phyloP scores from a whole-genome alignment of 129 eudicot species.

The Rutidosis leptorrhynchoides region DNA sequence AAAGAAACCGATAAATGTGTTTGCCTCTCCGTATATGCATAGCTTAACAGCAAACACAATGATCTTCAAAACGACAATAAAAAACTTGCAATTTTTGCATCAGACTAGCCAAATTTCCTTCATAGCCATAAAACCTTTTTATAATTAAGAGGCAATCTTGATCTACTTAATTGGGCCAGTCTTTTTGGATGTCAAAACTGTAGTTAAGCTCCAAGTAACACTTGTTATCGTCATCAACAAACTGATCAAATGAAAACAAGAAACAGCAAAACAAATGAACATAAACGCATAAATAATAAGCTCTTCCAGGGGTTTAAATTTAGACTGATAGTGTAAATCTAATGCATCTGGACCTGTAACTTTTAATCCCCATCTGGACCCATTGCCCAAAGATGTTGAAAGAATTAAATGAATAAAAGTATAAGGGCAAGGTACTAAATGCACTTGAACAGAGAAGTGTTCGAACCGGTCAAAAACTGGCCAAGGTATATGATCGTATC shows the following conservation, averaged over 20 bases:
- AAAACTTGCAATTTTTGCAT: slow-evolving; percentile 21
- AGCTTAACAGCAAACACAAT: slow-evolving; percentile 28
- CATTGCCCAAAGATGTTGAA: background rate
- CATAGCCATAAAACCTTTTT: slow-evolving; percentile 12
- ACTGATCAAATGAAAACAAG: slow-evolving; percentile 28
- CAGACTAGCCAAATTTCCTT: too few species aligned
- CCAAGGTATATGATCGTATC: too few species aligned
- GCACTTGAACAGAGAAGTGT: background rate
- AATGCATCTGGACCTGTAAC: background rate
- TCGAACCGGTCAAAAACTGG: background rate
- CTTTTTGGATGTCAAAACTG: slow-evolving; percentile 41
- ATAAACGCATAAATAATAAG: background rate
- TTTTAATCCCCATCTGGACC: background rate
- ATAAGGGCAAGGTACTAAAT: background rate
- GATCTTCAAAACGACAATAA: slow-evolving; percentile 15
- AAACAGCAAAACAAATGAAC: background rate
- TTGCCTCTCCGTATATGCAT: slow-evolving; percentile 27
- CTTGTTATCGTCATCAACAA: slow-evolving; percentile 38
- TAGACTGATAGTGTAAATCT: background rate
- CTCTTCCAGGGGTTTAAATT: background rate
- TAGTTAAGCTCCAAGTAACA: slow-evolving; percentile 29
- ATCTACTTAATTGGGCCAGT: slow-evolving; percentile 28
- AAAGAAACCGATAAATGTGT: background rate
- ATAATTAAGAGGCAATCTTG: background rate
- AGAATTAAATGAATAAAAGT: background rate